Base-by-base conservation (phyloP, 371 early-diverging fungal species). In the Gilbertella persicaria region DNA sequence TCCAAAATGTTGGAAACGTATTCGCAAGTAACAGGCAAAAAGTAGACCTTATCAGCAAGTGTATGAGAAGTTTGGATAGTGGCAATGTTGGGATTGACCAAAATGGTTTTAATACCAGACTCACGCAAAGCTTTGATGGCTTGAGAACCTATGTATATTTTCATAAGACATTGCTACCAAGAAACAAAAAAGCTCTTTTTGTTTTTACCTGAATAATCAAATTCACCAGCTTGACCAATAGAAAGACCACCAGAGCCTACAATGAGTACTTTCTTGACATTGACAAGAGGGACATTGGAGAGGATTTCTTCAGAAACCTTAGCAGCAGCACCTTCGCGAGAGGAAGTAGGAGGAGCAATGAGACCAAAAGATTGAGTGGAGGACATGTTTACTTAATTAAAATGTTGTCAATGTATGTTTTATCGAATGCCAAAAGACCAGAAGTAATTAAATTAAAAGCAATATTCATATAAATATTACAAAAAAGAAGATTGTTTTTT, bases 191-290 rank as follows among this genome's bases (percentile, higher is more conserved):
- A 30, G 45, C 24, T 25, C 24, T 46, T 25, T 24, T 13, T n/a
- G 9, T 24, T 12, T 61, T 53, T 73, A 82, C 92, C 91, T 12
- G 96, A 95, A 74, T 95, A 97, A 66, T 97, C 97, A 58, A 97
- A 97, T 82, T 97, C 97, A 60, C 97, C 97, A 21, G 97, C 97
- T 67, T 97, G 97, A n/a, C 97, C 97, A 58, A 97, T 97, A 49
- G 85, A 84, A 49, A 97, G 73, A 29, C 97, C 97, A 35, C 97
- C 97, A 4, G 88, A 87, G n/a, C 97, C 97, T 12, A 97, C 86
- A 39, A 97, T 87, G 17, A 97, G 79, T 17, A 95, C 96, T 73
- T 93, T 92, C 53, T 86, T 88, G 55, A 92, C 91, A 45, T 88
- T 78, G 4, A 78, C 77, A 36, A 71, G 60, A 54, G 75, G 74